These are phyloP conservation scores for Crotalaria pallida DNA, from an alignment of 306 rosid species.

Conservation along the genomic window DNA sequence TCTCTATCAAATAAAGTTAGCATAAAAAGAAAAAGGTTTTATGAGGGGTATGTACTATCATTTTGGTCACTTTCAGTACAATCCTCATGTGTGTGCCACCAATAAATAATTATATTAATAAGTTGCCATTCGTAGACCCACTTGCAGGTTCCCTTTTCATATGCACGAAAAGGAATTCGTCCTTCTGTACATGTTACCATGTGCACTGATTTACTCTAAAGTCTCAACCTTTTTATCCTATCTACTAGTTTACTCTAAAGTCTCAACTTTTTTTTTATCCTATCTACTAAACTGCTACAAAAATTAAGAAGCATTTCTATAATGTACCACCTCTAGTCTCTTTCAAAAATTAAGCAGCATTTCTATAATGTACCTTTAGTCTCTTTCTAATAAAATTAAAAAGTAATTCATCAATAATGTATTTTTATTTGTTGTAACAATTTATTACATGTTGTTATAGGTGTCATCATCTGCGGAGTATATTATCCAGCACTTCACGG, in stretches of 20 bases:
- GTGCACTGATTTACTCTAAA: not conserved
- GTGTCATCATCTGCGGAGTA: constrained; percentile 75
- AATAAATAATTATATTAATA: too few species aligned
- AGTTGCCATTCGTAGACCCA: constrained; percentile 16
- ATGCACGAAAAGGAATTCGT: not conserved
- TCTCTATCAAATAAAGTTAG: not conserved
- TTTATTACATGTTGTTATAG: constrained; percentile 25
- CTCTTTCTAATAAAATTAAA: too few species aligned
- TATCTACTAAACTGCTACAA: too few species aligned
- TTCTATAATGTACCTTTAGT: too few species aligned
- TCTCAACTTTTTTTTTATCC: too few species aligned
- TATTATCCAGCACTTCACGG: constrained; percentile 73
- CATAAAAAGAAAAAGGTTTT: too few species aligned
- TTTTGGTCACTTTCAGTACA: constrained; percentile 15
- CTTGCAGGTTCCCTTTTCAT: not conserved
- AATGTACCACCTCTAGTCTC: not conserved
- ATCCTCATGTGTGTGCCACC: constrained; percentile 3
- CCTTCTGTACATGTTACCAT: not conserved
- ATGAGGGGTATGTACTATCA: too few species aligned
- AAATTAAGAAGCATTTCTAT: not conserved
- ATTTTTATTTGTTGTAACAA: too few species aligned
- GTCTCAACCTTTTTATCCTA: not conserved
- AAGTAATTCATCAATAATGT: too few species aligned
- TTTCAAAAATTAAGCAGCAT: too few species aligned
- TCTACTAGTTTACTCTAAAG: not conserved